These are phyloP conservation scores for Fusarium armeniacum DNA, from an alignment of 2,329 filamentous ascomycete species.

Conservation along the genomic window DNA sequence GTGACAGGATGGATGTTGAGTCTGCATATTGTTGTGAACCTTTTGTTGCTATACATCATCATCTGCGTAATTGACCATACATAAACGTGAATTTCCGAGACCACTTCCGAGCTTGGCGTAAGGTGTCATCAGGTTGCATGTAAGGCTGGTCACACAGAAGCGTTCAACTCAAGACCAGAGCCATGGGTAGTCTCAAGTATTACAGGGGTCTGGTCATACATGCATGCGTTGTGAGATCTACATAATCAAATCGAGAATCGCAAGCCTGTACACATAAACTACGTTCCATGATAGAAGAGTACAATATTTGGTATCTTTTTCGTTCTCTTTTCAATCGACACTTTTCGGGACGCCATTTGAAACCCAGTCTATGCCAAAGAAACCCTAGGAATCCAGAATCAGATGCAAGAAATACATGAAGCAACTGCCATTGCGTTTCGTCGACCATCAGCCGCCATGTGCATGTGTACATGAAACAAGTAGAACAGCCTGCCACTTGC, in stretches of 20 bases:
- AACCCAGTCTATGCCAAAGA: constrained; percentile 43
- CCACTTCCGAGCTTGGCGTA: not conserved
- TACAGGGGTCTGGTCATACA: not conserved
- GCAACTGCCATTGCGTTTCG: constrained; percentile 22
- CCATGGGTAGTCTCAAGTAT: not conserved
- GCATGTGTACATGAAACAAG: constrained; percentile 17
- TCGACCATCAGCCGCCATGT: constrained; percentile 18
- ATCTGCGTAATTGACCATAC: not conserved
- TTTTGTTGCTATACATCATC: not conserved
- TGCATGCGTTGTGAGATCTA: not conserved
- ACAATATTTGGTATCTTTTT: constrained; percentile 29
- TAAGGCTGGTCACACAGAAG: not conserved
- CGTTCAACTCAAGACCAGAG: not conserved
- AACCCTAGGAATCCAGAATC: constrained; percentile 42
- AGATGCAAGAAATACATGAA: constrained; percentile 42
- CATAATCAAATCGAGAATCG: not conserved
- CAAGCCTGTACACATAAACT: not conserved
- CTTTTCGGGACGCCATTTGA: constrained; percentile 43
- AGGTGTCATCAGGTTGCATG: not conserved
- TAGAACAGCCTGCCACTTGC: constrained; percentile 7
- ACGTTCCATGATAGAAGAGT: not conserved
- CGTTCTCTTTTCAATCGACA: constrained; percentile 35
- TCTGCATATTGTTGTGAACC: not conserved
- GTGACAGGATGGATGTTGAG: not conserved
- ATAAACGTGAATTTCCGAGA: not conserved